Base-by-base conservation (phyloP, 2,329 filamentous ascomycete species). In the Pleomassaria siparia region DNA sequence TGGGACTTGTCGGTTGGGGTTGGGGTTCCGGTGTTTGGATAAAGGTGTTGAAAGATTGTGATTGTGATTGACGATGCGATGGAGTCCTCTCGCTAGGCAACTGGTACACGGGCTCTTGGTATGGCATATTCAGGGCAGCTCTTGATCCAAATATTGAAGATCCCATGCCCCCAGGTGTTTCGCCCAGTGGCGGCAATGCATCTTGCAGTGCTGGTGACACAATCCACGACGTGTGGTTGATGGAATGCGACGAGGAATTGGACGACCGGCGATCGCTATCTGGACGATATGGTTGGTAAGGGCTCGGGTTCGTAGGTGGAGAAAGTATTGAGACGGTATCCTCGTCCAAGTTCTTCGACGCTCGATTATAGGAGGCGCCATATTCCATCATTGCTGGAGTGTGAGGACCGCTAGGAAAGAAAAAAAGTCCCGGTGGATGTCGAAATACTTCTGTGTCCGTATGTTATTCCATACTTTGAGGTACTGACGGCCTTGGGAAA, bases 101-200 rank as follows among this genome's bases (percentile, higher is more conserved):
- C 49, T 40, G 49, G 46, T 21, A 48, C 52, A 22, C n/a, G n/a
- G 49, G 43, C 33, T 48, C 52, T 28, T 47, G 39, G 37, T 52
- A 55, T 1, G 45, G 45, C 16, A 20, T 22, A 36, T 49, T 32
- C 4, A 52, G 40, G 12, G 42, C 45, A 16, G 52, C 52, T 36
- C 49, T 44, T 16, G 51, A 49, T 8, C 41, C 45, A 29, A 52
- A 51, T 15, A 55, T 24, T 8, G 49, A 44, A 16, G 52, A 32
- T 28, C 41, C 35, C 21, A 42, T 26, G 11, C 26, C 28, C 18
- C 11, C n/a, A 25, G 39, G 11, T 5, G 36, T 24, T 16, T 49
- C 46, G 13, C 32, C 22, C 20, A 33, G 13, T 9, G 22, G 36
- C 16, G 46, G 49, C 36, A 47, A 20, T n/a, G 49, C 28, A 15